Evolutionary conservation across 129 eudicot species (phyloP), one percentile per base, ranked within the genome.

Genomic region (Ambrosia artemisiifolia): DNA sequence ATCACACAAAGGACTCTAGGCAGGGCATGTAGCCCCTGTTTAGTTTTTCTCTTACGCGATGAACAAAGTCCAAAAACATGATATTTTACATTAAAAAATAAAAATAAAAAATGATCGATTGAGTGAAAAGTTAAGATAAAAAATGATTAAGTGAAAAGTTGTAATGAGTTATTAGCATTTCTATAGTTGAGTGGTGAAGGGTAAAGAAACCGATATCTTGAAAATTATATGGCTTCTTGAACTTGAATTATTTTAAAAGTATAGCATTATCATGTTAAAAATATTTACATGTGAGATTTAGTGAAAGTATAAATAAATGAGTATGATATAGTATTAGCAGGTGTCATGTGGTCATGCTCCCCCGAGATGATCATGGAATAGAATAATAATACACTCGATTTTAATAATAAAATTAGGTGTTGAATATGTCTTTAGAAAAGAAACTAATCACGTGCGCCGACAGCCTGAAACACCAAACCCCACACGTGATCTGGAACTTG

Each of bases 401-500:
- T 40, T 53, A 53, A 16, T 6, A 18, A 53, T 6, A 51, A 51
- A 2, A 51, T 51, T 17, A 7, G 33, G 62, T 19, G 67, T 43
- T 51, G 57, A 57, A 77, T 17, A 67, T 47, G 63, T 69, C 55
- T 68, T 76, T 7, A 14, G 6, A 48, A 69, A 61, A 69, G 71
- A 62, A 61, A 61, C 59, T 11, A 49, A 70, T 49, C 76, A 77
- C 81, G 71, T 77, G 81, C 71, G 81, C 71, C 81, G 76, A 77
- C 81, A 77, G 66, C 66, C 56, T 70, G 75, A 70, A 62, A 61
- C 65, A 62, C 70, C 71, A 50, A 61, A 77, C 81, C 65, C 35
- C 36, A 70, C 81, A 70, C 76, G 76, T 70, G 66, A 77, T 28
- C 33, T 43, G 69, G 54, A 67, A 44, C 81, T 77, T 69, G 70